Conservation (phyloP, 1,139 yeast genomes). For the Candida tunisiensis region DNA sequence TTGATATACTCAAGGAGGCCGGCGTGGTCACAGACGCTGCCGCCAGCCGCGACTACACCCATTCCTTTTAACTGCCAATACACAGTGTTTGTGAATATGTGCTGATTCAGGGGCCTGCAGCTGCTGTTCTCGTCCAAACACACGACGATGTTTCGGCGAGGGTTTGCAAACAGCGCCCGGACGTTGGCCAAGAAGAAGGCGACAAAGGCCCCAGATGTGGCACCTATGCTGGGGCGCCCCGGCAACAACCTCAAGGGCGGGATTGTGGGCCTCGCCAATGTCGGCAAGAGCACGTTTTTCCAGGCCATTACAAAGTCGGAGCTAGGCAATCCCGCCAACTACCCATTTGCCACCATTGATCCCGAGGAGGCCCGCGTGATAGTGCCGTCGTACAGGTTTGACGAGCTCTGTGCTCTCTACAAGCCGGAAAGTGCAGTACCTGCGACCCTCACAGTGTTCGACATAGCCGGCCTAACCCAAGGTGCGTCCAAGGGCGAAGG, state of each 20-base stretch:
- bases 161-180: too few species aligned
- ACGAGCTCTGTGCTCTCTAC: constrained; percentile 52
- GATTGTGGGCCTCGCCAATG: constrained; percentile 85
- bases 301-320: constrained; percentile 65
- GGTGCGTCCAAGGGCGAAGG: constrained; percentile 99
- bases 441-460: constrained; percentile 85
- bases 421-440: constrained; percentile 82
- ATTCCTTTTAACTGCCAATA: not conserved
- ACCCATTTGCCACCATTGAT: constrained; percentile 96
- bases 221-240: too few species aligned
- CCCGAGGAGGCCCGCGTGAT: constrained; percentile 98
- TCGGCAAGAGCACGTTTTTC: constrained; percentile 67
- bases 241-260: too few species aligned
- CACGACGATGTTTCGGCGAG: too few species aligned
- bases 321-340: constrained; percentile 92
- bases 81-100: too few species aligned
- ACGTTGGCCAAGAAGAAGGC: too few species aligned
- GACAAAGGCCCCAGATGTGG: too few species aligned
- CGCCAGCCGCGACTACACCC: constrained; percentile 7
- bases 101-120: too few species aligned
- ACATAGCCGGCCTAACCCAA: constrained; percentile 95
- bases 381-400: constrained; percentile 88
- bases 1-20: constrained; percentile 40
- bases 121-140: too few species aligned
- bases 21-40: constrained; percentile 28